Conservation (phyloP, 805 yeast species). For the Candida boidinii region DNA sequence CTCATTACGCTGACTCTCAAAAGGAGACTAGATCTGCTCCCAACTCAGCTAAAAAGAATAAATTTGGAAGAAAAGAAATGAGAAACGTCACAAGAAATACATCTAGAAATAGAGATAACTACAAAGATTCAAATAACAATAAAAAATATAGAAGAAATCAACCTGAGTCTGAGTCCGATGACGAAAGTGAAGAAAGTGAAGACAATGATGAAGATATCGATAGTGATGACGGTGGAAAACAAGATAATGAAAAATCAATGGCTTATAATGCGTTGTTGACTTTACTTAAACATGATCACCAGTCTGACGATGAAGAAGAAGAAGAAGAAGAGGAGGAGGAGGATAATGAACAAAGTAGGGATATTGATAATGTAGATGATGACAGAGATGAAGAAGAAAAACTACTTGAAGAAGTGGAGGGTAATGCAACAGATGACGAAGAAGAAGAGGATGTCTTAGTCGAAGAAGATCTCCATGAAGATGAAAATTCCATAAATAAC, state of each 20-base stretch:
- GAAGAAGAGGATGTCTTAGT: conserved; percentile 20
- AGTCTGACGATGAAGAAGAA: conserved; percentile 8
- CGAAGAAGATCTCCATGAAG: conserved; percentile 29
- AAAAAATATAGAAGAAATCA: conserved; percentile 9
- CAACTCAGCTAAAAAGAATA: conserved; percentile 13
- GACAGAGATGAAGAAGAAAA: conserved; percentile 3
- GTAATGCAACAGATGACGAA: conserved; percentile 5
- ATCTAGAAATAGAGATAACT: conserved; percentile 24
- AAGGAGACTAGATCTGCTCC: neutral
- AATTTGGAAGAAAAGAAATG: conserved; percentile 53
- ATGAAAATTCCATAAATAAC: conserved; percentile 18
- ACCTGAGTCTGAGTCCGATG: conserved; percentile 25
- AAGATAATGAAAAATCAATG: conserved; percentile 16
- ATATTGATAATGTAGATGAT: conserved; percentile 9
- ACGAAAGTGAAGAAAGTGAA: conserved; percentile 18
- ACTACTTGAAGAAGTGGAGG: conserved; percentile 1
- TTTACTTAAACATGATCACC: conserved; percentile 15
- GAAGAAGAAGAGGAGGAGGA: conserved; percentile 19
- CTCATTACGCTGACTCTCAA: neutral
- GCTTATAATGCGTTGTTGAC: conserved; percentile 22
- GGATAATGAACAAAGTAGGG: conserved; percentile 14
- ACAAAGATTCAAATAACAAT: conserved; percentile 8
- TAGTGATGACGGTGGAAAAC: conserved; percentile 13
- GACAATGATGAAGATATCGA: conserved; percentile 14
- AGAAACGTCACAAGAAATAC: conserved; percentile 53